A percentile compares a stretch with the other conserved stretches of the same genome.
Evolutionary conservation across 768 basidiomycete species (phyloP).

Genomic region (Udeniomyces megalosporus): DNA sequence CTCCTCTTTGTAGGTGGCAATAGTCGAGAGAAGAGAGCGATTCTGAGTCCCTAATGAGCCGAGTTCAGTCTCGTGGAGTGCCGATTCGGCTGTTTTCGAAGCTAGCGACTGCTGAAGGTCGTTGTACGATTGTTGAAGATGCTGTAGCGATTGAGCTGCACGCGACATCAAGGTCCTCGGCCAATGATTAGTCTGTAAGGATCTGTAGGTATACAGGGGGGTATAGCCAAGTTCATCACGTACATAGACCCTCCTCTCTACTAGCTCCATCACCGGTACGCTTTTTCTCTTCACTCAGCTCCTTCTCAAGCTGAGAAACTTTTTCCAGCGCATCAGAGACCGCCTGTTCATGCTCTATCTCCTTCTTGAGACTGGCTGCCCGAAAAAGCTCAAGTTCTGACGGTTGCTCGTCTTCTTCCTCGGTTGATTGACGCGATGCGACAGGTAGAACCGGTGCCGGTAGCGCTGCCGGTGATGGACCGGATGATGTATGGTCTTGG

Average conservation of each 20-base stretch:
- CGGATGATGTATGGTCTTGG: no score
- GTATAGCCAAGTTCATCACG: conserved; percentile 21
- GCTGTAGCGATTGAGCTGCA: conserved; percentile 9
- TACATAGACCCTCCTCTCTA: conserved; percentile 22
- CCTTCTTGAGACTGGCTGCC: conserved; percentile 52
- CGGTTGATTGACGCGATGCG: no score
- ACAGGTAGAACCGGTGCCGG: no score
- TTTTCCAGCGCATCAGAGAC: conserved; percentile 57
- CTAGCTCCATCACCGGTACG: conserved; percentile 45
- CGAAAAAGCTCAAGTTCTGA: conserved; percentile 50
- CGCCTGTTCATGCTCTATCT: conserved; percentile 70
- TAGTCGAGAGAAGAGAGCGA: conserved; percentile 4
- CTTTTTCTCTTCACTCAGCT: conserved; percentile 41
- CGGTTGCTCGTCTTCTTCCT: neutral
- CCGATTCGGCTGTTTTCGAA: neutral
- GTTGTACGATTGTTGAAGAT: neutral
- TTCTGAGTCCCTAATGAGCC: neutral
- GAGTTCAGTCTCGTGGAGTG: neutral
- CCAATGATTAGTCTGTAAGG: neutral
- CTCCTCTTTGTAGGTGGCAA: conserved; percentile 8
- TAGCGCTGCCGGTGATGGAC: no score
- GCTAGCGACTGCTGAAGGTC: conserved; percentile 3
- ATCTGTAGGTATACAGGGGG: conserved; percentile 12
- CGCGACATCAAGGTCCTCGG: neutral
- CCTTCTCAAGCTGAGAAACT: conserved; percentile 41